These are phyloP conservation scores for Diutina siamensis DNA, from an alignment of 1,139 yeast species.

Conservation along the genomic window DNA sequence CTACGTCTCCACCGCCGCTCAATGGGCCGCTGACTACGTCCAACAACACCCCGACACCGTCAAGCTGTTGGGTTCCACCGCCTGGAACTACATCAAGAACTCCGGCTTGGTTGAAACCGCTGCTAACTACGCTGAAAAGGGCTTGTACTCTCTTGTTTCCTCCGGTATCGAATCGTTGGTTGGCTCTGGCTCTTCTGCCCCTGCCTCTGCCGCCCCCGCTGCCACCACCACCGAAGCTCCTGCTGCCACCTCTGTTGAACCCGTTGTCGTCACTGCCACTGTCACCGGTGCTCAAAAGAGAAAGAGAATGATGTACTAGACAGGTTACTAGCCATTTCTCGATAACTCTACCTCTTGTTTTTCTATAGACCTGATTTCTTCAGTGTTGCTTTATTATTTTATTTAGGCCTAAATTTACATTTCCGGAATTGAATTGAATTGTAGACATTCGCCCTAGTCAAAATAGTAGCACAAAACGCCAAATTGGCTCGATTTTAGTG, in stretches of 20 bases:
- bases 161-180: neutral
- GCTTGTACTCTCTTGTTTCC: neutral
- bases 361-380: neutral
- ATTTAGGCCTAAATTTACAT: neutral
- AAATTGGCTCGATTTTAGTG: no score
- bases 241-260: neutral
- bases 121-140: neutral
- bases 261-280: neutral
- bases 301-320: conserved; percentile 1
- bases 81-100: conserved; percentile 1
- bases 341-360: neutral
- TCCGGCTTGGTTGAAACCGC: neutral
- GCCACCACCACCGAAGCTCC: neutral
- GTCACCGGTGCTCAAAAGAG: neutral
- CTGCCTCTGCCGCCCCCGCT: neutral
- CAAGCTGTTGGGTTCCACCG: neutral
- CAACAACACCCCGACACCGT: neutral
- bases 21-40: neutral
- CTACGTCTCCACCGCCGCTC: neutral
- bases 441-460: no score
- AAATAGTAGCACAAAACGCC: no score
- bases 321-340: neutral
- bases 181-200: neutral
- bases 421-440: neutral
- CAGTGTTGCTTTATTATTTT: neutral